Conservation (phyloP, 2,329 filamentous ascomycete species). For the Pseudocercospora fijiensis region DNA sequence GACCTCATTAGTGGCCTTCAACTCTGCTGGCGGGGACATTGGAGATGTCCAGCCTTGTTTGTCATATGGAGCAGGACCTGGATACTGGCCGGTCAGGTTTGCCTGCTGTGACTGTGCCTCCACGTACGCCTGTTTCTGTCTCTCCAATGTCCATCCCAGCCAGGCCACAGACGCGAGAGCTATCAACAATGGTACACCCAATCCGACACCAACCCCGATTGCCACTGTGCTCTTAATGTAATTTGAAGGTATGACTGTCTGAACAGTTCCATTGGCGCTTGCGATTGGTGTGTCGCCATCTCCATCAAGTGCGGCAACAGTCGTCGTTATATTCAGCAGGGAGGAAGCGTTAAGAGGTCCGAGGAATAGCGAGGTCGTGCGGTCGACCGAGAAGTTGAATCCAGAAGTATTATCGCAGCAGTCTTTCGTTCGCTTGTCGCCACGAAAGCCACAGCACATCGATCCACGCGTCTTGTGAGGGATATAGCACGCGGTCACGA, state of each 20-base stretch:
- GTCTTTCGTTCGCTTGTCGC: background rate
- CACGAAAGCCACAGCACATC: background rate
- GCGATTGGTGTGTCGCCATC: background rate
- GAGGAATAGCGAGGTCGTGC: background rate
- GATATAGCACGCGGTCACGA: conserved; percentile 1
- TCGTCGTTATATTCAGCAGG: background rate
- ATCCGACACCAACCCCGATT: conserved; percentile 1
- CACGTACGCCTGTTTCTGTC: background rate
- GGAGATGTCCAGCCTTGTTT: background rate
- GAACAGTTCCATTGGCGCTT: background rate
- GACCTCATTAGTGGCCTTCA: background rate
- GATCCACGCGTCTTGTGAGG: background rate
- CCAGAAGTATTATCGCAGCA: background rate
- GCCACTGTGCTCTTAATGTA: conserved; percentile 1
- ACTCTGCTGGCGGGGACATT: background rate
- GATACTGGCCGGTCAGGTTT: background rate
- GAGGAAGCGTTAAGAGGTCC: conserved; percentile 1
- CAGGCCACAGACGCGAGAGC: conserved; percentile 24
- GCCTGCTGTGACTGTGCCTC: background rate
- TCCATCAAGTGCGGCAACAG: background rate
- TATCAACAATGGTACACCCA: conserved; percentile 2
- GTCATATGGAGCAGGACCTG: background rate
- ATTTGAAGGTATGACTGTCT: background rate
- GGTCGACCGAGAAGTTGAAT: conserved; percentile 1
- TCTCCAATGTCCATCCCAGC: background rate